Evolutionary conservation across 495 filamentous ascomycete species (phyloP), one percentile per base, ranked within the genome.

Genomic region (Ramalina intermedia): DNA sequence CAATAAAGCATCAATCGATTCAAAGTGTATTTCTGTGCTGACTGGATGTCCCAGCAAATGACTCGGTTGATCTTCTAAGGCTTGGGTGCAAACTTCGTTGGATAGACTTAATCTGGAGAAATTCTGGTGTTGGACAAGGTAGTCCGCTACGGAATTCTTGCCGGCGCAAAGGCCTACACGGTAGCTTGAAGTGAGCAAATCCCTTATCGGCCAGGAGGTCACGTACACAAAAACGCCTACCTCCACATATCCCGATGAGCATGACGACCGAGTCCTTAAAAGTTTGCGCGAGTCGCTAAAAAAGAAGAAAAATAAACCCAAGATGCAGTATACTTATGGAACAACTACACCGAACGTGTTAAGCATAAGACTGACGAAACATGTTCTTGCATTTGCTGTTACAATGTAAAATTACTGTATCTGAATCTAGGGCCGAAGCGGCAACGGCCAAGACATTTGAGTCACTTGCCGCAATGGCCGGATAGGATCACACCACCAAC

Each of bases 241-340:
- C 81, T 64, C 91, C 90, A 63, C 87, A 96, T 49, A 98, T 69
- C 39, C 91, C 90, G 51, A 98, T 86, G 20, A 98, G 76, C 90
- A 96, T 96, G 51, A 57, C 33, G 8, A 33, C 12, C 29, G 29
- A 33, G 7, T 33, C 29, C 8, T 9, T 7, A 33, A 3, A 33
- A 33, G 29, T 33, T 13, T 33, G 2, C 29, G 29, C 29, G 8
- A 4, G 29, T 12, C 12, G 29, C 29, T 12, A 13, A 2, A 11
- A 11, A 33, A 3, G 2, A 33, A 33, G 12, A 33, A 8, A 2
- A 4, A 11, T 7, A 9, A 9, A 33, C 29, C 12, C 29, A 13
- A 11, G 29, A 9, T 33, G 29, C 29, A 13, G 6, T 33, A 33
- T 11, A 11, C 2, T 33, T 11, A 33, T 33, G 5, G 29, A 33